These are phyloP conservation scores for Triticum timopheevii DNA, from an alignment of 176 grass and related monocot species.

Conservation along the genomic window DNA sequence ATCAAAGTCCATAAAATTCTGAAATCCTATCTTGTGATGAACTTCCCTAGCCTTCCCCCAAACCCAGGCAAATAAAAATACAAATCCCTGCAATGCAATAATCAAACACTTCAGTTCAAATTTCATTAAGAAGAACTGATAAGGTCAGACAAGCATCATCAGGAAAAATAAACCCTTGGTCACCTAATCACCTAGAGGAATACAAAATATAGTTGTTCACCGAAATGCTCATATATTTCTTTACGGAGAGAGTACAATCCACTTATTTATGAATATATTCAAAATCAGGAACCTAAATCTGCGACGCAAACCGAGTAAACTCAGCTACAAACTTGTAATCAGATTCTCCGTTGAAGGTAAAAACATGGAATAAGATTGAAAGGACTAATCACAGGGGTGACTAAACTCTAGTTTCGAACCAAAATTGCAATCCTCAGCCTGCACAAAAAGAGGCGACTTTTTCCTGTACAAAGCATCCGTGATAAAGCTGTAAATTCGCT, in stretches of 20 bases:
- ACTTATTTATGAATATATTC: neutral
- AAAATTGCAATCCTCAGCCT: neutral
- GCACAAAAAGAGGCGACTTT: neutral
- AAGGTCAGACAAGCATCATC: neutral
- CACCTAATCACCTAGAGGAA: neutral
- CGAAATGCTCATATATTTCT: no score
- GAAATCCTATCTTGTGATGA: slow-evolving; percentile 11
- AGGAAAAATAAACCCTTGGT: neutral
- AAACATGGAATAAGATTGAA: neutral
- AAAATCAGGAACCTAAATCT: neutral
- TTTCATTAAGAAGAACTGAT: neutral
- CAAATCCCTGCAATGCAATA: slow-evolving; percentile 9
- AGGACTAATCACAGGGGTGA: neutral
- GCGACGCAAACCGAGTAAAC: neutral
- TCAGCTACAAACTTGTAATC: neutral
- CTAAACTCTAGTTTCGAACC: neutral
- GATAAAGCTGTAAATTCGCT: neutral
- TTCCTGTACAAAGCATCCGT: neutral
- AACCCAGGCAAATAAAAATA: slow-evolving; percentile 16
- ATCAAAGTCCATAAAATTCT: slow-evolving; percentile 88
- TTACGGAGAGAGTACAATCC: neutral
- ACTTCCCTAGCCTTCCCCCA: neutral
- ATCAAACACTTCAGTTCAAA: slow-evolving; percentile 3
- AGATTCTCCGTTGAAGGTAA: neutral
- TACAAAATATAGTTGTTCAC: neutral